Percentiles rank a stretch among this genome's conserved stretches.
Evolutionary conservation across 768 basidiomycete species (phyloP).

Genomic region (Boletellus ananas): DNA sequence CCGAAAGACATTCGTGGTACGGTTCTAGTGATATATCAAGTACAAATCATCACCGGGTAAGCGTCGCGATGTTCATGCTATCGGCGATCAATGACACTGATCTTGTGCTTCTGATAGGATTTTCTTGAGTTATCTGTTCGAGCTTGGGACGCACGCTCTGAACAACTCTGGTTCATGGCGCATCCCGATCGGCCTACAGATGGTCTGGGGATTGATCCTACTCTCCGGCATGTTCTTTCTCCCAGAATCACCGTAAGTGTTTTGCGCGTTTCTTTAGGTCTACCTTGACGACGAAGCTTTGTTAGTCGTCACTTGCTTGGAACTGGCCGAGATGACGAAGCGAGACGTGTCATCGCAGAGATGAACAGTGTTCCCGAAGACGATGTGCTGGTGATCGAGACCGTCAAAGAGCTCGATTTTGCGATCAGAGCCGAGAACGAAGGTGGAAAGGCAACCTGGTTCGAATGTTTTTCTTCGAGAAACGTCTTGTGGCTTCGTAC

Average conservation of each 20-base stretch:
- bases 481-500: constrained; percentile 73
- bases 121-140: constrained; percentile 68
- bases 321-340: constrained; percentile 47
- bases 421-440: constrained; percentile 72
- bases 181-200: constrained; percentile 70
- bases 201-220: constrained; percentile 64
- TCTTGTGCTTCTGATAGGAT: constrained; percentile 38
- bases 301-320: constrained; percentile 70
- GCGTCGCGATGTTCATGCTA: constrained; percentile 5
- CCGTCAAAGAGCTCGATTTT: constrained; percentile 59
- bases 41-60: constrained; percentile 72
- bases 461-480: constrained; percentile 69
- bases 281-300: background rate
- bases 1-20: constrained; percentile 73
- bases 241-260: constrained; percentile 69
- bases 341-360: constrained; percentile 58
- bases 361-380: constrained; percentile 61
- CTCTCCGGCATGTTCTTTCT: constrained; percentile 71
- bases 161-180: constrained; percentile 65
- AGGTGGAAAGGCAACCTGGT: constrained; percentile 75
- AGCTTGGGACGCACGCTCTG: constrained; percentile 59
- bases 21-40: constrained; percentile 69
- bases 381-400: constrained; percentile 55
- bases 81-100: background rate
- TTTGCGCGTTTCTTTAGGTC: background rate